Evolutionary conservation across 148 eudicot species (phyloP).

Genomic region (Talinum fruticosum): DNA sequence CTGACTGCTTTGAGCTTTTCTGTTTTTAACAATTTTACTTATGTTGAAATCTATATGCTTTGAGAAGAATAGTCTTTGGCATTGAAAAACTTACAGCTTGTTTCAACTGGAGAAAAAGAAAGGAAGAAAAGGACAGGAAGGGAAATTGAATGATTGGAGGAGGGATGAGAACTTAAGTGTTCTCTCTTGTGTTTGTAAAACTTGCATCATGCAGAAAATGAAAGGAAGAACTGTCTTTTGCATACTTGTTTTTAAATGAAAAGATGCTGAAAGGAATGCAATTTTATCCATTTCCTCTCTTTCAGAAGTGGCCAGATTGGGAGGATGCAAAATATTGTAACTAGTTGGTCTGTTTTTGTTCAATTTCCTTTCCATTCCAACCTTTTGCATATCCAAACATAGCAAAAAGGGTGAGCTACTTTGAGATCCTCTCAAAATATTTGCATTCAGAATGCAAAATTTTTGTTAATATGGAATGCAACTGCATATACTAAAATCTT

Average conservation of each 20-base stretch:
- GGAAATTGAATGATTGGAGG: not conserved
- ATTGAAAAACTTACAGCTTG: not conserved
- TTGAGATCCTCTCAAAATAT: no score
- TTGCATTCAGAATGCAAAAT: no score
- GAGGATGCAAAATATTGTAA: not conserved
- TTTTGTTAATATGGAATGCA: no score
- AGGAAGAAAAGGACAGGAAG: not conserved
- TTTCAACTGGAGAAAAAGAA: not conserved
- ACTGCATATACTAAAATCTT: no score
- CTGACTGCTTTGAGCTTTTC: not conserved
- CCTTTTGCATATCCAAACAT: not conserved
- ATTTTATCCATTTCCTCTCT: not conserved
- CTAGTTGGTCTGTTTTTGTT: not conserved
- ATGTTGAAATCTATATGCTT: not conserved
- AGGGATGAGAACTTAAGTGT: not conserved
- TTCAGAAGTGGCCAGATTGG: not conserved
- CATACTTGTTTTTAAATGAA: not conserved
- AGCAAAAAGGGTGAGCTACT: no score
- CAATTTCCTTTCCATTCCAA: not conserved
- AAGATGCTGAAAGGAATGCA: not conserved
- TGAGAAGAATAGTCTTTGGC: not conserved
- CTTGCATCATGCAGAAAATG: not conserved
- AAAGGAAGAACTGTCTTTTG: not conserved
- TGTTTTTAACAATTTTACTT: not conserved
- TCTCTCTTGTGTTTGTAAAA: not conserved